Evolutionary conservation across 2,329 filamentous ascomycete species (phyloP).

Genomic region (Ceratocystis harringtonii): DNA sequence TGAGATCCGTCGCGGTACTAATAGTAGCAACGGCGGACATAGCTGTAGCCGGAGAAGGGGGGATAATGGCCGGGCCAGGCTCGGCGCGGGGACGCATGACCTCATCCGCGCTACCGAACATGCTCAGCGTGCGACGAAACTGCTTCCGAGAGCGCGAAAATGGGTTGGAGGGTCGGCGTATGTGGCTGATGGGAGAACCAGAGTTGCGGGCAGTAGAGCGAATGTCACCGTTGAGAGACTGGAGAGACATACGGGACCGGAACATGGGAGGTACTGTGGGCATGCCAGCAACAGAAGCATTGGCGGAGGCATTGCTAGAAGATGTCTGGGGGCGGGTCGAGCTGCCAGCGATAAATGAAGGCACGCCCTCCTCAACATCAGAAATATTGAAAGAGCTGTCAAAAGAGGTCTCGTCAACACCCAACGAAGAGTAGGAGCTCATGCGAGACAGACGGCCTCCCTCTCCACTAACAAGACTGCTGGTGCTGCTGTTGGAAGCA

Average conservation of each 20-base stretch:
- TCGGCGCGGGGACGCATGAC: slow-evolving; percentile 58
- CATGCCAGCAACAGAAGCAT: neutral
- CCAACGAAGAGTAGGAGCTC: slow-evolving; percentile 29
- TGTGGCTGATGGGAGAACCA: slow-evolving; percentile 61
- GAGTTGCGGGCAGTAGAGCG: slow-evolving; percentile 13
- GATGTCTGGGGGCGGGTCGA: slow-evolving; percentile 42
- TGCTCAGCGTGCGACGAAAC: slow-evolving; percentile 83
- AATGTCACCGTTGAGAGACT: slow-evolving; percentile 9
- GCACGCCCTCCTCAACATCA: slow-evolving; percentile 9
- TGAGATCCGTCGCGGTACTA: neutral
- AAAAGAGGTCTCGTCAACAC: slow-evolving; percentile 11
- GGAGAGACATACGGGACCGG: slow-evolving; percentile 23
- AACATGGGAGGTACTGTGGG: slow-evolving; percentile 39
- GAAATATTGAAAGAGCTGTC: slow-evolving; percentile 14
- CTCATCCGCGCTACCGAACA: slow-evolving; percentile 89
- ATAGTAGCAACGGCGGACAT: neutral
- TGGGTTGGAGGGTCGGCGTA: slow-evolving; percentile 57
- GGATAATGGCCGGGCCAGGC: slow-evolving; percentile 25
- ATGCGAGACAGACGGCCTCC: slow-evolving; percentile 23
- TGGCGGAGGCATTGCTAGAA: slow-evolving; percentile 5
- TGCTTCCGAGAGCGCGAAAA: slow-evolving; percentile 69
- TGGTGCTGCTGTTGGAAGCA: slow-evolving; percentile 14
- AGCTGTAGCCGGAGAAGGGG: slow-evolving; percentile 6
- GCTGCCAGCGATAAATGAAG: slow-evolving; percentile 45
- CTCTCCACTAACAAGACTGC: slow-evolving; percentile 8